These are phyloP conservation scores for Babesia sp. DNA, from an alignment of 169 alveolate species.

Conservation along the genomic window DNA sequence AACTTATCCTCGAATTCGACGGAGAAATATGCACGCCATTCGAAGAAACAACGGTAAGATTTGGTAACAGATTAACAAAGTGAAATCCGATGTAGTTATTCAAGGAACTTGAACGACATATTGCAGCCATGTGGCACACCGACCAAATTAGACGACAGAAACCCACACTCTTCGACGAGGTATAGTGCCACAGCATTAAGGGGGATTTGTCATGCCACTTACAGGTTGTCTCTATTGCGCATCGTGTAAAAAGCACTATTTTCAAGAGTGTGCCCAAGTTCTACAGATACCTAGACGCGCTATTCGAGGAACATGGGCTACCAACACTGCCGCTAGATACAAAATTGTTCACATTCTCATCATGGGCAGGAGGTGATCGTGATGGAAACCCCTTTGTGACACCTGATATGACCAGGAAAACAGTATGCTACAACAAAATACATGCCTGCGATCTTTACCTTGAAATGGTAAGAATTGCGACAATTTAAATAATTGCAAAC, in stretches of 20 bases:
- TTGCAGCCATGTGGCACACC: conserved; percentile 75
- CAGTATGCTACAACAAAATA: conserved; percentile 67
- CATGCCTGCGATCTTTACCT: conserved; percentile 71
- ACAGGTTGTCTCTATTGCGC: conserved; percentile 62
- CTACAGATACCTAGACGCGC: conserved; percentile 70
- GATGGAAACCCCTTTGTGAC: conserved; percentile 87
- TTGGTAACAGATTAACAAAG: too few relatives aligned
- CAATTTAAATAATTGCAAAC: neutral
- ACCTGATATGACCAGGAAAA: conserved; percentile 77
- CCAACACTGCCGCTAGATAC: conserved; percentile 74
- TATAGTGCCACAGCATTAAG: neutral
- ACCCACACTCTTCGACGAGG: conserved; percentile 82
- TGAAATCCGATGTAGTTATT: conserved; percentile 23
- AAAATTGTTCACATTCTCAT: conserved; percentile 72
- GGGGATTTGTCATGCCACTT: neutral
- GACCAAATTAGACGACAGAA: conserved; percentile 77
- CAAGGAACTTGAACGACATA: conserved; percentile 66
- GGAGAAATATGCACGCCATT: conserved; percentile 70
- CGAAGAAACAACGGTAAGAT: conserved; percentile 39
- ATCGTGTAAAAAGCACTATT: conserved; percentile 70
- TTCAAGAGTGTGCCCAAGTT: conserved; percentile 71
- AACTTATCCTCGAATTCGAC: conserved; percentile 70
- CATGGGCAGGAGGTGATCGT: conserved; percentile 88
- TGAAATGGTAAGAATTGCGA: conserved; percentile 49
- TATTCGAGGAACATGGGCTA: conserved; percentile 65